Percentiles rank a stretch among this genome's conserved stretches.
Evolutionary conservation across 139 green algal species (phyloP).

Genomic region (Medakamo hakoo): DNA sequence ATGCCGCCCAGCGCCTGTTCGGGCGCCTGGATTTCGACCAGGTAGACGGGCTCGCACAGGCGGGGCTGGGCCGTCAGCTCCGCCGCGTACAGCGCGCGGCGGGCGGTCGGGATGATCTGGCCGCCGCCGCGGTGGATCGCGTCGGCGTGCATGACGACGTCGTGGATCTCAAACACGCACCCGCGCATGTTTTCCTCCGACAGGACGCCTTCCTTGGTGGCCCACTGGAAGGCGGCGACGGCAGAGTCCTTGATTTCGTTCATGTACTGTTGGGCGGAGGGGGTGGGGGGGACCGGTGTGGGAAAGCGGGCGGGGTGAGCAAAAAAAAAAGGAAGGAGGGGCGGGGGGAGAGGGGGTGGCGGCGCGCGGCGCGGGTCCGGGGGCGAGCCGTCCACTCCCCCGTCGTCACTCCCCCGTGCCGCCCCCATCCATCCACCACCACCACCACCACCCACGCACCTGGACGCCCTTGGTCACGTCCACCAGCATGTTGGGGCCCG

Average conservation of each 20-base stretch:
- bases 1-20: slow-evolving; percentile 86
- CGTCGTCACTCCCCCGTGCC: no score
- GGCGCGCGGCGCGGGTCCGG: no score
- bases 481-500: slow-evolving; percentile 89
- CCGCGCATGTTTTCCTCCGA: slow-evolving; percentile 99
- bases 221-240: slow-evolving; percentile 97
- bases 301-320: no score
- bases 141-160: slow-evolving; percentile 95
- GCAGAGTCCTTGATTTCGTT: slow-evolving; percentile 99
- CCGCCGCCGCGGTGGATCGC: slow-evolving; percentile 96
- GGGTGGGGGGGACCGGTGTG: no score
- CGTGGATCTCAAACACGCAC: slow-evolving; percentile 73
- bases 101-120: slow-evolving; percentile 96
- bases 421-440: no score
- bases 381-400: no score
- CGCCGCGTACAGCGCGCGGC: slow-evolving; percentile 85
- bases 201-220: slow-evolving; percentile 93
- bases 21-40: slow-evolving; percentile 98
- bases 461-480: slow-evolving; percentile 98
- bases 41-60: slow-evolving; percentile 93
- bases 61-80: slow-evolving; percentile 79
- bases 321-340: no score
- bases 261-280: no score
- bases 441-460: no score
- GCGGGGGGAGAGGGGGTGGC: no score